phyloP scores from a whole-genome alignment of 2,329 filamentous ascomycete species.

The Zalaria obscura region DNA sequence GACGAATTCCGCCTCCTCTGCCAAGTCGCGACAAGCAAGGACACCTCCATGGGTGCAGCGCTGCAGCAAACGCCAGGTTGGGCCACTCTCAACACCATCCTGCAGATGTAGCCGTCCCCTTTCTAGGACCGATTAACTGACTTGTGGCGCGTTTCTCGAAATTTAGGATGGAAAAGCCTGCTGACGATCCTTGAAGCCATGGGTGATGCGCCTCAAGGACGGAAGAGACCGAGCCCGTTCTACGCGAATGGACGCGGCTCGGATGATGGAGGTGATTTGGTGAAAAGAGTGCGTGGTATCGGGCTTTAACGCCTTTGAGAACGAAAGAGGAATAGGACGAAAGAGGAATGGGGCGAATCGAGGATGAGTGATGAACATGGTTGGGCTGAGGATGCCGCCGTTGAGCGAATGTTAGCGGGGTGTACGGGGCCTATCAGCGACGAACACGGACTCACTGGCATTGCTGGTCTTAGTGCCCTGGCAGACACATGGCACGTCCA shows the following conservation, averaged over 20 bases:
- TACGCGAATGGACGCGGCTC: constrained; percentile 7
- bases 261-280: constrained; percentile 9
- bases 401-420: no score
- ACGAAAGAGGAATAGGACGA: no score
- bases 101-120: constrained; percentile 29
- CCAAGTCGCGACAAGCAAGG: constrained; percentile 68
- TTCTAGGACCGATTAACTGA: constrained; percentile 5
- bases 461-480: no score
- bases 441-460: no score
- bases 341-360: no score
- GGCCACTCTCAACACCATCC: constrained; percentile 87
- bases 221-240: constrained; percentile 21
- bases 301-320: neutral
- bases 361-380: no score
- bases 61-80: constrained; percentile 80
- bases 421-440: no score
- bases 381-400: no score
- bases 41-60: constrained; percentile 67
- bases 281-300: constrained; percentile 15
- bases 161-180: constrained; percentile 32
- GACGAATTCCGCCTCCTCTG: constrained; percentile 80
- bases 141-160: constrained; percentile 5
- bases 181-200: constrained; percentile 88
- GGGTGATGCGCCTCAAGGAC: constrained; percentile 71
- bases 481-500: no score